Percentiles rank a stretch among this genome's conserved stretches.
Conservation (phyloP, 257 asterid genomes). For the Cynanchum wilfordii region DNA sequence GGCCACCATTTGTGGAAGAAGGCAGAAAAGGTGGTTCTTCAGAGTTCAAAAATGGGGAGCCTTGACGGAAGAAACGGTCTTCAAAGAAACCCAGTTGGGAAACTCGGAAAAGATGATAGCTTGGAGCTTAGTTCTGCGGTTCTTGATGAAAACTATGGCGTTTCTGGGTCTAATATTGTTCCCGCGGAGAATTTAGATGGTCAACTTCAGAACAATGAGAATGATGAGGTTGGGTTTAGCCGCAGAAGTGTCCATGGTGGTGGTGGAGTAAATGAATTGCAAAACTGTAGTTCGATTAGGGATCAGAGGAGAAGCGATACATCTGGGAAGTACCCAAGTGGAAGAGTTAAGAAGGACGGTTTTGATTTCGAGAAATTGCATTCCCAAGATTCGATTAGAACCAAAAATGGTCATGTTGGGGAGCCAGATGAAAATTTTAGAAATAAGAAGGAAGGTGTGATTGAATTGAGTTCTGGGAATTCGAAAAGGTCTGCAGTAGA, state of each 20-base stretch:
- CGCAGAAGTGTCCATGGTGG: background rate
- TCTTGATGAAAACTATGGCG: constrained; percentile 12
- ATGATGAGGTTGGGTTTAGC: constrained; percentile 7
- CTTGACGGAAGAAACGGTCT: constrained; percentile 15
- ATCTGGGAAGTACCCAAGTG: constrained; percentile 18
- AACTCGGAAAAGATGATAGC: constrained; percentile 16
- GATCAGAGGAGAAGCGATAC: constrained; percentile 12
- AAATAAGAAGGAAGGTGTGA: constrained; percentile 11
- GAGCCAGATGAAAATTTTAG: constrained; percentile 14
- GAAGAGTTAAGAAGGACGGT: constrained; percentile 14
- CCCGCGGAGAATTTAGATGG: constrained; percentile 18
- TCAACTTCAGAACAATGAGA: constrained; percentile 12
- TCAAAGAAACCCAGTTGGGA: constrained; percentile 21
- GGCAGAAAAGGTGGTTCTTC: background rate
- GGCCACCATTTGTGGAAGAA: constrained; percentile 19
- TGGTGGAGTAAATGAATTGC: constrained; percentile 7
- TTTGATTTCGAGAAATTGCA: constrained; percentile 9
- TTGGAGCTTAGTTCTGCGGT: constrained; percentile 14
- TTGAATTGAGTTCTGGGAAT: background rate
- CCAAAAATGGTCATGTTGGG: constrained; percentile 18
- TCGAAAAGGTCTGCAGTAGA: constrained; percentile 8
- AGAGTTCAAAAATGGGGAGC: background rate
- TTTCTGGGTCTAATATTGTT: constrained; percentile 6
- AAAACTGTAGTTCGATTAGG: background rate
- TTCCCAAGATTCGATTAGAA: constrained; percentile 17